These are phyloP conservation scores for Groenewaldozyma tartarivorans DNA, from an alignment of 805 yeast genomes.

Conservation along the genomic window DNA sequence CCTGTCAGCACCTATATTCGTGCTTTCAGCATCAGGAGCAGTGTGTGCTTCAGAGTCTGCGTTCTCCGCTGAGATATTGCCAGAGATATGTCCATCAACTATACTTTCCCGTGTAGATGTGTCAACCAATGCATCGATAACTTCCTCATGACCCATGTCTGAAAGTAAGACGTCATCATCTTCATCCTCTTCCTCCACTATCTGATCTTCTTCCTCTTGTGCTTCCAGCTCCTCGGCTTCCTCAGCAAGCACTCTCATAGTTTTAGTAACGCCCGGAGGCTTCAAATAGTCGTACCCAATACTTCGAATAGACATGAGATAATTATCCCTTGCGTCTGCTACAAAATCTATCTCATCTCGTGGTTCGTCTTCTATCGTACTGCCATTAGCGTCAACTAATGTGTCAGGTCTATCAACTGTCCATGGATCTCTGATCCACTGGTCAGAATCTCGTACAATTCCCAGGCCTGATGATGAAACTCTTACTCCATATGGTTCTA, in stretches of 20 bases:
- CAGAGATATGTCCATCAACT: too few species aligned
- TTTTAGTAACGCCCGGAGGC: conserved; percentile 53
- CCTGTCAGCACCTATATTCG: too few species aligned
- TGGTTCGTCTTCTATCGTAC: neutral
- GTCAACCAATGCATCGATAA: too few species aligned
- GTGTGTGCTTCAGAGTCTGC: too few species aligned
- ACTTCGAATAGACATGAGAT: conserved; percentile 27
- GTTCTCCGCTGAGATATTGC: too few species aligned
- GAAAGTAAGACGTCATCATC: too few species aligned
- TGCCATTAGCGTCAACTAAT: neutral
- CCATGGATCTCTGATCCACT: neutral
- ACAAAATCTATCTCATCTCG: neutral
- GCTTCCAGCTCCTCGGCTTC: conserved; percentile 19
- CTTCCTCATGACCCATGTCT: too few species aligned
- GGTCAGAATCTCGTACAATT: neutral
- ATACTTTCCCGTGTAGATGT: too few species aligned
- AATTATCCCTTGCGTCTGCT: conserved; percentile 6
- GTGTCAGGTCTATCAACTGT: too few species aligned
- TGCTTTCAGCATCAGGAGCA: too few species aligned
- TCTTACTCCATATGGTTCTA: neutral
- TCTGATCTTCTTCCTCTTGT: neutral
- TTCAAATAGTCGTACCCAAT: conserved; percentile 41
- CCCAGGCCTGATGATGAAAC: neutral
- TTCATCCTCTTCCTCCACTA: neutral
- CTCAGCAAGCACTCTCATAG: conserved; percentile 32